Percentiles rank a stretch among this genome's conserved stretches.
Evolutionary conservation across 345 rosid genomes (phyloP).

Genomic region (Cardiospermum halicacabum): DNA sequence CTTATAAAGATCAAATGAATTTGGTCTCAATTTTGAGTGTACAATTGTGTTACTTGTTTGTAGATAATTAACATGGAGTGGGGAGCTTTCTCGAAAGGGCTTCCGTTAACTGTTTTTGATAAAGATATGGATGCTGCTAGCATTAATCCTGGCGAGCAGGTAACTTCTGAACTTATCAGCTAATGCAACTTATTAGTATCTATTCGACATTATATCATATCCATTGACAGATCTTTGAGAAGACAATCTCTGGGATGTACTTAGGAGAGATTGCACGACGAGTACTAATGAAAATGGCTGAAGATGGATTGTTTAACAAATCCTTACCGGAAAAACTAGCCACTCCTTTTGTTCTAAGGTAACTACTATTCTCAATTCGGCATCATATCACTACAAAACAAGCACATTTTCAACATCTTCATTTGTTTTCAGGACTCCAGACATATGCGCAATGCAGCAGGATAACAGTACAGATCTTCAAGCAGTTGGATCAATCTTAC

Average conservation of each 20-base stretch:
- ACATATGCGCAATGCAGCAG: conserved; percentile 65
- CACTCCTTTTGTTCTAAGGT: conserved; percentile 53
- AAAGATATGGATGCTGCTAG: conserved; percentile 71
- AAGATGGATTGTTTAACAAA: conserved; percentile 53
- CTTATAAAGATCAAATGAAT: background rate
- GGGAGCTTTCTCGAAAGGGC: conserved; percentile 78
- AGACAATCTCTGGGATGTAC: conserved; percentile 92
- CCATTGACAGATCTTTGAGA: conserved; percentile 65
- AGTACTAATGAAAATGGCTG: conserved; percentile 53
- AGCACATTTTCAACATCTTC: background rate
- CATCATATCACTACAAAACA: conserved; percentile 2
- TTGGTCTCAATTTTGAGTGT: conserved; percentile 9
- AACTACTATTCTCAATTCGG: background rate
- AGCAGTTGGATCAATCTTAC: conserved; percentile 51
- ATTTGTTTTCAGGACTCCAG: conserved; percentile 43
- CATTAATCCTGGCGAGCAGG: conserved; percentile 88
- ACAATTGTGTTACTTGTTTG: conserved; percentile 10
- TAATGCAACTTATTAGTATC: background rate
- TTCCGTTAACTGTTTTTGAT: conserved; percentile 65
- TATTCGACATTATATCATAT: background rate
- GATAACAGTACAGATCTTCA: conserved; percentile 62
- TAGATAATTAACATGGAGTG: conserved; percentile 85
- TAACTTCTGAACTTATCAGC: conserved; percentile 16
- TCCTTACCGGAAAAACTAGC: conserved; percentile 39
- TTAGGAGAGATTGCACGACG: conserved; percentile 82